Percentiles rank a stretch among this genome's conserved stretches.
Conservation (phyloP, 1,284 basidiomycete genomes). For the Irpex lacteus region DNA sequence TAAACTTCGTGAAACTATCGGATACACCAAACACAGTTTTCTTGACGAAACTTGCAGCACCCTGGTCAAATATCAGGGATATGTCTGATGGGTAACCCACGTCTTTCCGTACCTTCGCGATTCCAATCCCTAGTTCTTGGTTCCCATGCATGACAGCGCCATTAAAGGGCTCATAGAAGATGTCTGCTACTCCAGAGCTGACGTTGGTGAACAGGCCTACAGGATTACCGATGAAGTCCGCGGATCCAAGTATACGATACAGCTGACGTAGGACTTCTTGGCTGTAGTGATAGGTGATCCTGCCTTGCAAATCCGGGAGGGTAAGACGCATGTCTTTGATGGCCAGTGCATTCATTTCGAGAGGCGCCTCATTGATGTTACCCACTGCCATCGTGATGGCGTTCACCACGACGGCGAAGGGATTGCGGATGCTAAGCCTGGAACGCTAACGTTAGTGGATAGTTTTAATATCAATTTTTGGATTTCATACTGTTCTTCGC, state of each 20-base stretch:
- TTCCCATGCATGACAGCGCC: constrained; percentile 98
- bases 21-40: constrained; percentile 98
- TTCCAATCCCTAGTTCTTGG: constrained; percentile 93
- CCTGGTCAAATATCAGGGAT: constrained; percentile 42
- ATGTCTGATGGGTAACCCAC: neutral
- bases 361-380: constrained; percentile 96
- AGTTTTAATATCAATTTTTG: neutral
- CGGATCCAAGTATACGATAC: constrained; percentile 94
- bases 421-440: constrained; percentile 85
- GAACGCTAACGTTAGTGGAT: constrained; percentile 4
- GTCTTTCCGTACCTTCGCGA: constrained; percentile 72
- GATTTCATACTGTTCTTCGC: constrained; percentile 80
- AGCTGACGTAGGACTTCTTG: constrained; percentile 94
- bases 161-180: constrained; percentile 99
- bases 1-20: constrained; percentile 96
- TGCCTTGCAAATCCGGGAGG: constrained; percentile 78
- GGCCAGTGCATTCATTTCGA: constrained; percentile 92
- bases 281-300: constrained; percentile 91
- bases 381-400: constrained; percentile 97
- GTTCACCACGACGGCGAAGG: constrained; percentile 91
- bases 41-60: constrained; percentile 97
- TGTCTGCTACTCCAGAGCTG: constrained; percentile 97
- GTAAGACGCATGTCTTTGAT: constrained; percentile 95
- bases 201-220: constrained; percentile 99
- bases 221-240: constrained; percentile 92